phyloP scores from a whole-genome alignment of 1,139 yeast genomes.

The Magnusiomyces paraingens region DNA sequence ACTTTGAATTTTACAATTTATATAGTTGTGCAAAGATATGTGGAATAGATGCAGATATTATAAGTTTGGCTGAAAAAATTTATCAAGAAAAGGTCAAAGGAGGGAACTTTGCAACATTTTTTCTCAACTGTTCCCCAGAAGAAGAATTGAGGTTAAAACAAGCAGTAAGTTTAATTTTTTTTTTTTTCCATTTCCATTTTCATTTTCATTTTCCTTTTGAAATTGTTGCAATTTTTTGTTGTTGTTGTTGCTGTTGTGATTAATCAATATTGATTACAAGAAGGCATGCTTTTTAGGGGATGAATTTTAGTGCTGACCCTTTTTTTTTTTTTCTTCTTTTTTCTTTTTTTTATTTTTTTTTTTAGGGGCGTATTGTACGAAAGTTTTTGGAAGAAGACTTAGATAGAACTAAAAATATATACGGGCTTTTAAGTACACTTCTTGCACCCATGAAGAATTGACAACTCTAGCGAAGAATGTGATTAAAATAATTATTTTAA shows the following conservation, averaged over 20 bases:
- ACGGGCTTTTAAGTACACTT: no score
- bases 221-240: neutral
- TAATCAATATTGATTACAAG: no score
- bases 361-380: neutral
- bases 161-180: conserved; percentile 16
- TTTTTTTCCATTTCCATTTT: neutral
- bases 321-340: no score
- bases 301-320: no score
- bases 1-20: conserved; percentile 12
- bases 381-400: neutral
- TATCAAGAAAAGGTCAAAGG: conserved; percentile 19
- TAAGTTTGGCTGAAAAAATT: conserved; percentile 20
- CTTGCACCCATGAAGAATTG: no score
- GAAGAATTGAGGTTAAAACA: conserved; percentile 17
- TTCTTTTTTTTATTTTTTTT: no score
- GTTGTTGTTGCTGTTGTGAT: no score
- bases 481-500: no score
- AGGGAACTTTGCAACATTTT: conserved; percentile 19
- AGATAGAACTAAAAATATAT: no score
- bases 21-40: conserved; percentile 23
- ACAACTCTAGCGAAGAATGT: no score
- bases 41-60: conserved; percentile 21
- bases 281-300: no score
- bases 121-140: conserved; percentile 15
- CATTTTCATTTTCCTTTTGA: no score